These are phyloP conservation scores for Fusarium acutatum DNA, from an alignment of 2,329 filamentous ascomycete species.

Conservation along the genomic window DNA sequence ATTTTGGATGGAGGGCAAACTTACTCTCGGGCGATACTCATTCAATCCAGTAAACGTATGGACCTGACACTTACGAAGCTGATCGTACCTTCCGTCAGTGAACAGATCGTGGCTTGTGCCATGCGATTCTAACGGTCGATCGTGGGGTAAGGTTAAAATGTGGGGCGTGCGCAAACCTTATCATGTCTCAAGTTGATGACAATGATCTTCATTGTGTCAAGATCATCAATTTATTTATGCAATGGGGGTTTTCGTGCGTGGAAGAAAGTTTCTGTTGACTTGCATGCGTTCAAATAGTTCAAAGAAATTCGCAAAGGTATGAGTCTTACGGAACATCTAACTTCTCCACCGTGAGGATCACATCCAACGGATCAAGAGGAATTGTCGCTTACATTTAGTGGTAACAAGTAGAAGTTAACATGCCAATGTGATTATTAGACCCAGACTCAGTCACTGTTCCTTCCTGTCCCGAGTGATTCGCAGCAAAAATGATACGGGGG, in stretches of 20 bases:
- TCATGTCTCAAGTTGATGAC: background rate
- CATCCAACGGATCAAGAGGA: background rate
- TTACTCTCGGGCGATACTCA: background rate
- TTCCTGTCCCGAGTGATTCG: background rate
- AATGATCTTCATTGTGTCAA: background rate
- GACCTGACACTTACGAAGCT: background rate
- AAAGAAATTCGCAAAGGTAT: background rate
- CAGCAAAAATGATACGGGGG: background rate
- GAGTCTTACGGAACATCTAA: background rate
- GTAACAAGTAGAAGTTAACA: background rate
- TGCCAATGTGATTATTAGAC: background rate
- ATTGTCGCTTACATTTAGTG: background rate
- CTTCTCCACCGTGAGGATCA: background rate
- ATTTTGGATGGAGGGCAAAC: background rate
- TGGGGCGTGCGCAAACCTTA: background rate
- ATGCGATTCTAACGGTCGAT: background rate
- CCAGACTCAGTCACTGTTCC: background rate
- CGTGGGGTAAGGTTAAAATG: background rate
- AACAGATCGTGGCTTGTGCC: background rate
- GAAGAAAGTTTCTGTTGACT: background rate
- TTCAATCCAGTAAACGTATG: background rate
- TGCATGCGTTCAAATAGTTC: rapidly evolving
- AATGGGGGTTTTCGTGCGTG: background rate
- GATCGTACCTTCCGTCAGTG: background rate
- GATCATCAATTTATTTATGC: background rate